Evolutionary conservation across 2,329 filamentous ascomycete species (phyloP).

Genomic region (Diaporthe citriasiana): DNA sequence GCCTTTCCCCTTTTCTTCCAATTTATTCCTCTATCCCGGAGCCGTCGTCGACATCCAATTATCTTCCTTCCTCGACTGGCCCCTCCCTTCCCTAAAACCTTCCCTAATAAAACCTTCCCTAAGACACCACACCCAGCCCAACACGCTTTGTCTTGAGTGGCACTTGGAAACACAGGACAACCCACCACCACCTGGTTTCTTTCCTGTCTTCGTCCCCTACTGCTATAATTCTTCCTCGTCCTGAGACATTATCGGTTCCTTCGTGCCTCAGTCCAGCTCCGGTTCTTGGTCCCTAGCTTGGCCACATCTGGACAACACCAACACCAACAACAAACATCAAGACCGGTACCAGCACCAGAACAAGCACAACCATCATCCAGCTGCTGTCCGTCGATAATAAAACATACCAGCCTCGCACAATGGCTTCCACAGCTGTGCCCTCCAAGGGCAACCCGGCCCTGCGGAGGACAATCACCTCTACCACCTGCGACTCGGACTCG

Average conservation of each 20-base stretch:
- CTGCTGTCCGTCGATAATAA: not conserved
- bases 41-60: slow-evolving; percentile 4
- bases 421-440: slow-evolving; percentile 61
- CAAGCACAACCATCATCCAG: not conserved
- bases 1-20: slow-evolving; percentile 5
- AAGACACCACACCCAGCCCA: slow-evolving; percentile 17
- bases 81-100: slow-evolving; percentile 1
- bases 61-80: slow-evolving; percentile 13
- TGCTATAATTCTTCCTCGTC: not conserved
- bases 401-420: slow-evolving; percentile 46
- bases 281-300: not conserved
- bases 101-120: too few species aligned
- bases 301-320: not conserved
- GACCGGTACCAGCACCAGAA: not conserved
- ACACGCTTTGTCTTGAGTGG: slow-evolving; percentile 18
- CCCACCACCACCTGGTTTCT: not conserved
- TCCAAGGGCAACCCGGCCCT: slow-evolving; percentile 59
- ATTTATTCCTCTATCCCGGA: slow-evolving; percentile 25
- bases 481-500: slow-evolving; percentile 61
- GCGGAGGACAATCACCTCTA: slow-evolving; percentile 62
- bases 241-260: slow-evolving; percentile 3
- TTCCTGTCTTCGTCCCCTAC: not conserved
- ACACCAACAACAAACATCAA: not conserved
- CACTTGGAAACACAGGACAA: not conserved
- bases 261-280: slow-evolving; percentile 1